Conservation (phyloP, 768 basidiomycete species). For the Tulasnella sp. region DNA sequence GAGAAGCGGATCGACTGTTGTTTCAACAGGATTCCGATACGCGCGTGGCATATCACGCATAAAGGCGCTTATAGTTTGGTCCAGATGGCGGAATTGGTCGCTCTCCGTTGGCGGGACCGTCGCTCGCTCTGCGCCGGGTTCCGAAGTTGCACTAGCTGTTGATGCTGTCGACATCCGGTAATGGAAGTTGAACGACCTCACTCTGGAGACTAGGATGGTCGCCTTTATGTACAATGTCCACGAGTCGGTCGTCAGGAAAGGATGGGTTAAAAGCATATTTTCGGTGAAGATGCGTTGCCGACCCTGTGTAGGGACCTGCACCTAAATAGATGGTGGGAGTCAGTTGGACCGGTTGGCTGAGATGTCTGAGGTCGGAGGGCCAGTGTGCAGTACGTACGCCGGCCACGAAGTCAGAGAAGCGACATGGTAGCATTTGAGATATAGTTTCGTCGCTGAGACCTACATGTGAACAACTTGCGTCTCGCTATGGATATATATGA, state of each 20-base stretch:
- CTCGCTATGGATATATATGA: not conserved
- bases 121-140: not conserved
- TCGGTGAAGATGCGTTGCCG: constrained; percentile 66
- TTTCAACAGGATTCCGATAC: constrained; percentile 56
- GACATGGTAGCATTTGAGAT: constrained; percentile 18
- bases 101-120: constrained; percentile 56
- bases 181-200: constrained; percentile 28
- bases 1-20: constrained; percentile 10
- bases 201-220: constrained; percentile 60
- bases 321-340: not conserved
- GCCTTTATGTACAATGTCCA: constrained; percentile 74
- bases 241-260: constrained; percentile 65
- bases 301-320: not conserved
- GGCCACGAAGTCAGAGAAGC: constrained; percentile 6
- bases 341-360: not conserved
- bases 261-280: constrained; percentile 64
- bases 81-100: constrained; percentile 64
- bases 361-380: not conserved
- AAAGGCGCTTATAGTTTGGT: constrained; percentile 60
- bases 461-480: not conserved
- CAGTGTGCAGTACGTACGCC: not conserved
- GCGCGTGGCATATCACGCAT: constrained; percentile 59
- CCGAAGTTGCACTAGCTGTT: not conserved
- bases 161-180: constrained; percentile 11
- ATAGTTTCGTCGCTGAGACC: not conserved